Conservation (phyloP, 2,329 filamentous ascomycete genomes). For the Mycosphaerella sp. region DNA sequence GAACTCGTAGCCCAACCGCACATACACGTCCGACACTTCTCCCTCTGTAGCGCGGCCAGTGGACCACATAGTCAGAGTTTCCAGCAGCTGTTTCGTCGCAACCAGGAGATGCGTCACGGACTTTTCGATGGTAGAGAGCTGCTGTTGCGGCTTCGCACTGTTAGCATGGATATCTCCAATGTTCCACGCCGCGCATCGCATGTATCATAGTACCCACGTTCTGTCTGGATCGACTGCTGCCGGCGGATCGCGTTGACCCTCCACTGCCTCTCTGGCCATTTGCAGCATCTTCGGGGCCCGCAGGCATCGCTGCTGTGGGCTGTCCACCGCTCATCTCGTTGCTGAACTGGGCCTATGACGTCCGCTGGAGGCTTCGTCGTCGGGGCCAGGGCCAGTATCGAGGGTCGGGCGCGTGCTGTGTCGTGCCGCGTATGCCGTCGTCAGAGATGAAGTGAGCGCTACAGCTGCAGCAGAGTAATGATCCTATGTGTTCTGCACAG, state of each 20-base stretch:
- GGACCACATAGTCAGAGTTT: constrained; percentile 97
- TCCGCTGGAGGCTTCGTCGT: neutral
- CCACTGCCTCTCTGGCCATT: constrained; percentile 24
- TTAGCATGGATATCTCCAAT: constrained; percentile 9
- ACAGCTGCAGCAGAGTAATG: neutral
- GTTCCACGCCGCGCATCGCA: neutral
- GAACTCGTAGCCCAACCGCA: constrained; percentile 95
- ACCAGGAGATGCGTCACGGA: constrained; percentile 96
- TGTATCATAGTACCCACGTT: constrained; percentile 21
- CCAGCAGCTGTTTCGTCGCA: constrained; percentile 93
- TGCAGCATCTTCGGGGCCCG: constrained; percentile 15
- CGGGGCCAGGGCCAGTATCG: neutral
- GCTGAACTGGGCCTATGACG: neutral
- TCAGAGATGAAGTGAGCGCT: neutral
- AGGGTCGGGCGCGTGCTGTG: neutral
- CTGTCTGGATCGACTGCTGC: constrained; percentile 22
- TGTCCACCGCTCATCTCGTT: constrained; percentile 18
- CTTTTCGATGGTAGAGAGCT: constrained; percentile 96
- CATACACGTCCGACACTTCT: constrained; percentile 97
- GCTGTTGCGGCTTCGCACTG: constrained; percentile 55
- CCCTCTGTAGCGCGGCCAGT: constrained; percentile 84
- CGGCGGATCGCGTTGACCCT: constrained; percentile 23
- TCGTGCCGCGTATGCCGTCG: neutral
- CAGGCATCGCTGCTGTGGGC: constrained; percentile 17
- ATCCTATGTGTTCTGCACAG: neutral